These are phyloP conservation scores for Rhododendron ovatum DNA, from an alignment of 148 eudicot genomes.

Conservation along the genomic window DNA sequence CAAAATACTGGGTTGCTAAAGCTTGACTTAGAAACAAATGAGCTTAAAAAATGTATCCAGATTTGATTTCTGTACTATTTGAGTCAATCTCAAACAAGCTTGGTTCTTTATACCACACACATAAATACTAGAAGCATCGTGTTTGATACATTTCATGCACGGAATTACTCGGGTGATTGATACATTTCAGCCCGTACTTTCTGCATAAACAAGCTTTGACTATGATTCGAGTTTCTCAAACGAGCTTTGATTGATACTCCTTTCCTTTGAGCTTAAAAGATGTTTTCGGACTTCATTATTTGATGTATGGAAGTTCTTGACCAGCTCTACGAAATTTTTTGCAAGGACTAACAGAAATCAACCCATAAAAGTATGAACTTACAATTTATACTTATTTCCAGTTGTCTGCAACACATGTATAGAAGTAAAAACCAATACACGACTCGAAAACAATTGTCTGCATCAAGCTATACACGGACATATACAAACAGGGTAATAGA, in stretches of 20 bases:
- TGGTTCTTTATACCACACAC: not conserved
- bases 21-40: not conserved
- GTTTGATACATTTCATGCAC: not conserved
- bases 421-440: not conserved
- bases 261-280: too few species aligned
- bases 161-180: not conserved
- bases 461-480: slow-evolving; percentile 9
- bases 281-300: not conserved
- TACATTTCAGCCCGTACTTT: not conserved
- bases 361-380: not conserved
- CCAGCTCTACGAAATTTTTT: not conserved
- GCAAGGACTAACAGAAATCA: not conserved
- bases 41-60: not conserved
- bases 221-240: not conserved
- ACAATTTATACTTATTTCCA: not conserved
- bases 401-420: not conserved
- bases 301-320: not conserved
- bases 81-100: not conserved
- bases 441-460: not conserved
- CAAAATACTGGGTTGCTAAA: too few species aligned
- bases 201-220: not conserved
- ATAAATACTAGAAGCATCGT: not conserved
- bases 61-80: too few species aligned
- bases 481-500: slow-evolving; percentile 1
- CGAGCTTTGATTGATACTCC: not conserved